Evolutionary conservation across 164 flowering plant genomes (phyloP).

Genomic region (Macadamia tetraphylla): DNA sequence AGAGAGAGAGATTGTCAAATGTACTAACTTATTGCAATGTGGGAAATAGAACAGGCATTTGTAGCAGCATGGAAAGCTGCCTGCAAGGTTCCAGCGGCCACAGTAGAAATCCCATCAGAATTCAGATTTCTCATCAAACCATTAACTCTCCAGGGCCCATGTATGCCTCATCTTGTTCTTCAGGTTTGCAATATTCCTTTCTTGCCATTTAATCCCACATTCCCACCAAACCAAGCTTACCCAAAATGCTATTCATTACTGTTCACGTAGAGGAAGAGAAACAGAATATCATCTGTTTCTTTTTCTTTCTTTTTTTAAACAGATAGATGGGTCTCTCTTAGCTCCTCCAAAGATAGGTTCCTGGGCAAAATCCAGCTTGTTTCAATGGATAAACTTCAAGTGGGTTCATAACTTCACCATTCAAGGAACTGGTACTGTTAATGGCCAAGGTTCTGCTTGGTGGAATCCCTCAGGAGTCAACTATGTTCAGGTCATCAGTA

Average conservation of each 20-base stretch:
- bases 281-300: not conserved
- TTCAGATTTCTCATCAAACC: conserved; percentile 59
- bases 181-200: conserved; percentile 36
- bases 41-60: conserved; percentile 42
- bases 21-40: not conserved
- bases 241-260: too few species aligned
- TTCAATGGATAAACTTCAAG: conserved; percentile 83
- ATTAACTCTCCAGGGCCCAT: conserved; percentile 72
- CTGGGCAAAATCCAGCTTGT: conserved; percentile 57
- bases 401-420: conserved; percentile 74
- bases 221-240: not conserved
- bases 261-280: not conserved
- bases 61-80: conserved; percentile 77
- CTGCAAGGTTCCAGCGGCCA: conserved; percentile 49
- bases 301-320: conserved; percentile 8
- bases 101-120: conserved; percentile 48
- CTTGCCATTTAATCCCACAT: not conserved
- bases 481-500: conserved; percentile 24
- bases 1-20: not conserved
- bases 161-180: conserved; percentile 60
- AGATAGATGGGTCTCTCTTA: conserved; percentile 76
- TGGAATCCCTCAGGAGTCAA: conserved; percentile 37
- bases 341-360: conserved; percentile 55
- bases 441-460: conserved; percentile 84
- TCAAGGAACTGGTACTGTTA: conserved; percentile 63